These are phyloP conservation scores for Aspergillus brunneoviolaceus DNA, from an alignment of 2,329 filamentous ascomycete species.

Conservation along the genomic window DNA sequence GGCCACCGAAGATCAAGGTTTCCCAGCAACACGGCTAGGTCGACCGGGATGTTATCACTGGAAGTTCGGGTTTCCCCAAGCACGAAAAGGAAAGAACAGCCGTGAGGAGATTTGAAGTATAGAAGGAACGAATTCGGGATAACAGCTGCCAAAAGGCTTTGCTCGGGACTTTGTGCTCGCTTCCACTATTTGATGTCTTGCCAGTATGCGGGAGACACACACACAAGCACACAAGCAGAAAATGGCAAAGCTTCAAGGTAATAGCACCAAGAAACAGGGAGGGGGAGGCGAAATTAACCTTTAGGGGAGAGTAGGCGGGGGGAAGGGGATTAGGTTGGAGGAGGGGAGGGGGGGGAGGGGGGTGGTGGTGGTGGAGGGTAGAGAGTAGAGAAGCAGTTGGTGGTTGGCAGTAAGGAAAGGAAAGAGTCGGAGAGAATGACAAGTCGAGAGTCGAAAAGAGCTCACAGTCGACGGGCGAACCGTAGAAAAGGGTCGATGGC, in stretches of 20 bases:
- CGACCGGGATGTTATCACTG: slow-evolving; percentile 11
- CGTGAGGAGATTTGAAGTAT: background rate
- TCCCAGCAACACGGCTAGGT: slow-evolving; percentile 12
- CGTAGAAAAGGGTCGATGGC: slow-evolving; percentile 21
- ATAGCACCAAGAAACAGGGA: slow-evolving; percentile 14
- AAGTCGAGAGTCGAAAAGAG: slow-evolving; percentile 17
- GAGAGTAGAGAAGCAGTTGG: slow-evolving; percentile 10
- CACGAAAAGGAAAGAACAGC: background rate
- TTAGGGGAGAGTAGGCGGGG: background rate
- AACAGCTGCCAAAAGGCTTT: background rate
- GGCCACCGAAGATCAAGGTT: slow-evolving; percentile 23
- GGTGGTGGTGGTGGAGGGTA: slow-evolving; percentile 6
- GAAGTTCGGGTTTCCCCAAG: background rate
- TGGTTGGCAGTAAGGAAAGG: slow-evolving; percentile 14
- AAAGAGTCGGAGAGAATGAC: slow-evolving; percentile 19
- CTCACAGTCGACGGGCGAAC: slow-evolving; percentile 18
- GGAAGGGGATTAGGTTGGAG: background rate
- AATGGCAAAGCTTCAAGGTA: slow-evolving; percentile 1
- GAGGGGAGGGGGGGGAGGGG: background rate
- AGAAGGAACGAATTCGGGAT: background rate
- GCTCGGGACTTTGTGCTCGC: background rate
- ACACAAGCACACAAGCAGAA: background rate
- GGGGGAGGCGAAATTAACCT: slow-evolving; percentile 22
- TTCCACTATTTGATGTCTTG: background rate
- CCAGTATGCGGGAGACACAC: slow-evolving; percentile 12